Conservation (phyloP, 257 asterid species). For the Oldenlandia corymbosa region DNA sequence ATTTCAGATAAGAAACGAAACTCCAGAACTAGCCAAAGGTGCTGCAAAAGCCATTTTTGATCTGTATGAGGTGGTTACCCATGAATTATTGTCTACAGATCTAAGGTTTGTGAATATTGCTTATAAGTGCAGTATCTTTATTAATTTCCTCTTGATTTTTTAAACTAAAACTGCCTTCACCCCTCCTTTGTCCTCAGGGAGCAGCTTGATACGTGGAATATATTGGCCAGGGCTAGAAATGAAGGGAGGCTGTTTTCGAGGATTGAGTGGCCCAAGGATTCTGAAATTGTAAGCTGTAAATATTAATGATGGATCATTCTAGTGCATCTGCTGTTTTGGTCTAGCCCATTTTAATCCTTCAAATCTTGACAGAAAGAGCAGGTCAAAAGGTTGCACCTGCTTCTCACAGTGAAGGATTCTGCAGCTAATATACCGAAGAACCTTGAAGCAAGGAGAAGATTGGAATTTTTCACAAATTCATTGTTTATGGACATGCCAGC, state of each 20-base stretch:
- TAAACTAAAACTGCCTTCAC: conserved; percentile 11
- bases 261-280: conserved; percentile 94
- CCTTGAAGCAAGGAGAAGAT: conserved; percentile 93
- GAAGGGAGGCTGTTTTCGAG: conserved; percentile 90
- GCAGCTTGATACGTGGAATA: conserved; percentile 94
- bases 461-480: conserved; percentile 85
- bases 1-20: conserved; percentile 60
- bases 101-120: conserved; percentile 53
- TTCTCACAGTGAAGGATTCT: conserved; percentile 89
- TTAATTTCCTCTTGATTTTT: conserved; percentile 2
- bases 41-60: conserved; percentile 88
- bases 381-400: conserved; percentile 92
- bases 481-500: conserved; percentile 93
- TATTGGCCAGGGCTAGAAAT: conserved; percentile 83
- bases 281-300: conserved; percentile 58
- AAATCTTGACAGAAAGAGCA: conserved; percentile 68
- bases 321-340: background rate
- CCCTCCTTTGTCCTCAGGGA: conserved; percentile 55
- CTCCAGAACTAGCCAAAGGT: conserved; percentile 88
- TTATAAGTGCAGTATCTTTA: background rate
- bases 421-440: conserved; percentile 95
- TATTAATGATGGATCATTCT: background rate
- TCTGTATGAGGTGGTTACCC: conserved; percentile 87
- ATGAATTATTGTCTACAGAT: conserved; percentile 75
- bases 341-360: background rate